Base-by-base conservation (phyloP, 371 early-diverging fungal species). In the Apophysomyces ossiformis region DNA sequence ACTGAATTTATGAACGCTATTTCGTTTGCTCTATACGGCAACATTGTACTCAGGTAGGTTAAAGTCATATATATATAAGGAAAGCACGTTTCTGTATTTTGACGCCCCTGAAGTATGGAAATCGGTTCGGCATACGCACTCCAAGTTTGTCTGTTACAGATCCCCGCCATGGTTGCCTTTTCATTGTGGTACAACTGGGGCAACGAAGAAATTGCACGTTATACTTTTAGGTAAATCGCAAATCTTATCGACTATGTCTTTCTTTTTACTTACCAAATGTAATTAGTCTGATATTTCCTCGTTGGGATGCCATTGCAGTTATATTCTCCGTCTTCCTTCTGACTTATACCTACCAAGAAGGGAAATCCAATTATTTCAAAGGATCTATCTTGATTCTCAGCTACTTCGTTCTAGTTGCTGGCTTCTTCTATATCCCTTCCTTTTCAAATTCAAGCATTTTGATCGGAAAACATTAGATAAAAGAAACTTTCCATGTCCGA, bases 1-100 rank as follows among this genome's bases (percentile, higher is more conserved):
- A 95, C 98, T 11, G 98, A 98, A 79, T 96, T 98, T 74, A 91
- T 93, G 82, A 98, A 98, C 73, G 97, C 97, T 32, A 94, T 96
- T 68, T 93, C 96, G 5, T 98, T 98, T 81, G 96, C 97, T 5
- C 78, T 94, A 57, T 82, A 92, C 70, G 93, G 94, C 60, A 96
- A 97, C 77, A 95, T 97, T 77, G 93, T 92, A 1, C 82, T 98
- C 37, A 92, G 95, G 61, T 76, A 75, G 62, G 21, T 4, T 38
- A 21, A 37, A 21, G 37, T 46, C 15, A 43, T 7, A 41, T 11
- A 16, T 18, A 21, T 21, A 18, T 61, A 32, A 44, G 21, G 16
- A 37, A 57, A 41, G 26, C 13, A 39, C 5, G 18, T 5, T 26
- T 38, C 46, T 70, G 8, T 57, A 57, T 62, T 32, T 26, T 32